Evolutionary conservation across 305 asterid species (phyloP), one percentile per base, ranked within the genome.

Genomic region (Fraxinus sp.): DNA sequence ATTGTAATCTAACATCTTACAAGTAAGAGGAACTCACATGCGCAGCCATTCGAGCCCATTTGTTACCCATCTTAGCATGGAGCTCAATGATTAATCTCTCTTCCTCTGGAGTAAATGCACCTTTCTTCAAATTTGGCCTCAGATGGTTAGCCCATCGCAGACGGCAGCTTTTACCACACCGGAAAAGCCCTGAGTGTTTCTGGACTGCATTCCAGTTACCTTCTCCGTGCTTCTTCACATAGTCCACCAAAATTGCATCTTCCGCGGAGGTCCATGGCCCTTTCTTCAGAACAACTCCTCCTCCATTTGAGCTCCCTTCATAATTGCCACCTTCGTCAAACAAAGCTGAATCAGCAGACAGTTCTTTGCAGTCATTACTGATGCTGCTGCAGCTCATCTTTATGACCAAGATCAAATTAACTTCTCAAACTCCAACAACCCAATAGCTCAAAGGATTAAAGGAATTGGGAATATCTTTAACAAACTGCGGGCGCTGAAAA

Each of bases 1-100:
- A 78, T 79, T 71, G 30, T 46, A 74, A 62, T 55, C 57, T 70
- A 68, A 68, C 7, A 68, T 30, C 5, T 28, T 74, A 44, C 44
- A 66, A 84, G 79, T 74, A 64, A 59, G 84, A 75, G 81, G 59
- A 83, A 84, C 91, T 88, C 86, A 91, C 95, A 78, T 90, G 95
- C 78, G 93, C 92, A 86, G 92, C 95, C 95, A 91, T 91, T 33
- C 92, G 90, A 9, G 95, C 93, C 95, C 95, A 91, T 85, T 90
- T 91, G 74, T 91, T 91, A 46, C 94, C 95, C 92, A 91, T 89
- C 90, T 86, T 91, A 55, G 94, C 91, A 89, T 91, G 95, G 83
- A 91, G 94, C 81, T 91, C 91, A 10, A 90, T 86, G 74, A 91
- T 90, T 14, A 89, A 84, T 44, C 88, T 86, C 83, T 91, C 95